Percentiles rank a stretch among this genome's conserved stretches.
Evolutionary conservation across 192 early-diverging fungal genomes (phyloP).

Genomic region (Coemansia sp.): DNA sequence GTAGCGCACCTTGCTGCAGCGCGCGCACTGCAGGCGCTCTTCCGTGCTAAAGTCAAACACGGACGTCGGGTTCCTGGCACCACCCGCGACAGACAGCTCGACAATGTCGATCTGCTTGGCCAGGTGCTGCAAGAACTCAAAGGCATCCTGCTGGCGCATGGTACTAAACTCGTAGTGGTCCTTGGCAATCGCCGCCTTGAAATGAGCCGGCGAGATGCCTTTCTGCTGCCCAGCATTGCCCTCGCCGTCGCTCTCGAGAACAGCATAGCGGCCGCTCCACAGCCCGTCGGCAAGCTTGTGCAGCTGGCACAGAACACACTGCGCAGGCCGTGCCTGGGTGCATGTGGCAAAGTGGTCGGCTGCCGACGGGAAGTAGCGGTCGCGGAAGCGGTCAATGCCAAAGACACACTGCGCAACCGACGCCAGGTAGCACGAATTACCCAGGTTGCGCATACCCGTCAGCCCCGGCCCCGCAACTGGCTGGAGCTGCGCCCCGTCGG

Average conservation of each 20-base stretch:
- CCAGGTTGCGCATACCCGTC: constrained; percentile 90
- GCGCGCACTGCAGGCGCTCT: constrained; percentile 80
- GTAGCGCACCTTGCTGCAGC: constrained; percentile 82
- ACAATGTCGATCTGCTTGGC: constrained; percentile 67
- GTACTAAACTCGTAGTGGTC: constrained; percentile 93
- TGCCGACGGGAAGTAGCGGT: constrained; percentile 53
- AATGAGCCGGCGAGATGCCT: constrained; percentile 86
- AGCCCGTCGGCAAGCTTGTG: constrained; percentile 89
- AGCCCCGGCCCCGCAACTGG: constrained; percentile 85
- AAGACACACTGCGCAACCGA: constrained; percentile 90
- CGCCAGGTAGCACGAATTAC: constrained; percentile 98
- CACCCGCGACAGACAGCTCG: constrained; percentile 56
- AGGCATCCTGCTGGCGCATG: constrained; percentile 98
- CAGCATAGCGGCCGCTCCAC: constrained; percentile 79
- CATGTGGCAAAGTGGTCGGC: constrained; percentile 35
- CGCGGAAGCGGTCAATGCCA: constrained; percentile 65
- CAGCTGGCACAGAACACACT: constrained; percentile 86
- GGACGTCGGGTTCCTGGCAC: constrained; percentile 63
- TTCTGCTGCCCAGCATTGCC: constrained; percentile 57
- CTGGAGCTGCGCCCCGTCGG: constrained; percentile 80
- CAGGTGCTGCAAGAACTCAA: constrained; percentile 85
- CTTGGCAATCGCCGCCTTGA: constrained; percentile 81
- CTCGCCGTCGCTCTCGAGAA: constrained; percentile 30
- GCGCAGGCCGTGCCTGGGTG: constrained; percentile 51
- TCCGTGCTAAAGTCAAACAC: constrained; percentile 76